phyloP scores from a whole-genome alignment of 495 filamentous ascomycete genomes.

The Xylaria curta region DNA sequence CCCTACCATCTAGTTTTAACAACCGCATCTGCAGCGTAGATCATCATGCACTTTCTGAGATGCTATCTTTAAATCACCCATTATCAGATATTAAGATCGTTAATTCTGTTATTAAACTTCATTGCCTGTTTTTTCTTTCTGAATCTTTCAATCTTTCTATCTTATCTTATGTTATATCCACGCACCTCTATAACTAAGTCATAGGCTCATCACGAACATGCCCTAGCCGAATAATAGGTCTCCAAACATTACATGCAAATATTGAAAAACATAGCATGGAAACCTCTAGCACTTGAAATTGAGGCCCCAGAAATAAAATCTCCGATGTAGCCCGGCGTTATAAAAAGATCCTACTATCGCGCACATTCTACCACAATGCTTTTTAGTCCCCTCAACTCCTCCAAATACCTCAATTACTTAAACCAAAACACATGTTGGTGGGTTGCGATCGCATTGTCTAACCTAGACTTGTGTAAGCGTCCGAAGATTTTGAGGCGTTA shows the following conservation, averaged over 20 bases:
- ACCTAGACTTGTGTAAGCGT: not conserved
- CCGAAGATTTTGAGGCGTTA: not conserved
- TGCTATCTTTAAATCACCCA: too few species aligned
- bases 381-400: not conserved
- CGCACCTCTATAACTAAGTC: not conserved
- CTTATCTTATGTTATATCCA: not conserved
- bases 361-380: not conserved
- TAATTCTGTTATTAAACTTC: too few species aligned
- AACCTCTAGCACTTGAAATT: not conserved
- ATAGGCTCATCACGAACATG: not conserved
- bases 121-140: not conserved
- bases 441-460: not conserved
- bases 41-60: not conserved
- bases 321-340: not conserved
- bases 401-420: not conserved
- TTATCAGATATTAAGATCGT: too few species aligned
- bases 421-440: not conserved
- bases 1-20: too few species aligned
- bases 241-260: conserved; percentile 34
- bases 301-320: not conserved
- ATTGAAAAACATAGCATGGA: not conserved
- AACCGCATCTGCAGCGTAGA: not conserved
- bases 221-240: conserved; percentile 18
- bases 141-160: too few species aligned
- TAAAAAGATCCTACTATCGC: not conserved